phyloP scores from a whole-genome alignment of 169 alveolate genomes.

The Pseudocohnilembus persalinus region DNA sequence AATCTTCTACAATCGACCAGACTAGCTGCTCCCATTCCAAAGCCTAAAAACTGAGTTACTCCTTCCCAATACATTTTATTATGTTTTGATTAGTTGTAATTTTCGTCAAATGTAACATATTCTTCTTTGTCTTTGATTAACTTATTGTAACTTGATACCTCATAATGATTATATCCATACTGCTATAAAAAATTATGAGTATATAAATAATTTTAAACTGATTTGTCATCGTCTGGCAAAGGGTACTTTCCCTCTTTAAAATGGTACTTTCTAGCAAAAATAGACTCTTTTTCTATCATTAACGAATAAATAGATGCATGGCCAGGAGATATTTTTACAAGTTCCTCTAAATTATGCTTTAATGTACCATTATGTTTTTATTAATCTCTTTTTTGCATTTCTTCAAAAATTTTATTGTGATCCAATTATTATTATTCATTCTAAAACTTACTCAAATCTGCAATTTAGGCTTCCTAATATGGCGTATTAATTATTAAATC shows the following conservation, averaged over 20 bases:
- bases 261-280: no score
- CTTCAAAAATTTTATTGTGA: no score
- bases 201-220: no score
- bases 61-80: neutral
- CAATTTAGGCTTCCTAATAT: neutral
- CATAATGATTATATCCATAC: neutral
- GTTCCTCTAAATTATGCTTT: neutral
- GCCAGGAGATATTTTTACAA: neutral
- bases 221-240: neutral
- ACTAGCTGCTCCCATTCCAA: neutral
- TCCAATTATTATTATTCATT: neutral
- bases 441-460: neutral
- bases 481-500: neutral
- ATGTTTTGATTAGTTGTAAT: neutral
- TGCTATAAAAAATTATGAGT: neutral
- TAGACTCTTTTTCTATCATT: neutral
- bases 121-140: no score
- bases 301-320: neutral
- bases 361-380: no score
- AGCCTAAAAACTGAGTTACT: neutral
- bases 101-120: neutral
- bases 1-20: neutral
- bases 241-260: neutral
- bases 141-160: neutral
- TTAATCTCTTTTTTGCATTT: no score